Conservation (phyloP, 2,329 filamentous ascomycete species). For the Cladosporium phlei region DNA sequence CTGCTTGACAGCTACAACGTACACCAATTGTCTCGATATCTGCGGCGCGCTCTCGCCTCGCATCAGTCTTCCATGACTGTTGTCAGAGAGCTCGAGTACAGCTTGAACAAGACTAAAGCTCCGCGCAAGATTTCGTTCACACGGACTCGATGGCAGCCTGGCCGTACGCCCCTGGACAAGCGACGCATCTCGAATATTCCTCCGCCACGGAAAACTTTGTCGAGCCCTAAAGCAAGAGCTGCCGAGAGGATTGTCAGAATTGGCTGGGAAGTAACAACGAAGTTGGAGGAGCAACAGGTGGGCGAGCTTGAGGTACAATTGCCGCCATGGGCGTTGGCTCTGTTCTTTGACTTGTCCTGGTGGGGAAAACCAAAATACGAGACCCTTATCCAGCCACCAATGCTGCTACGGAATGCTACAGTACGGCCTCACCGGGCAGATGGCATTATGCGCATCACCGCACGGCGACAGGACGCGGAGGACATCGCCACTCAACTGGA, state of each 20-base stretch:
- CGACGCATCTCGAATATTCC: conserved; percentile 15
- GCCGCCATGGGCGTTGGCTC: conserved; percentile 25
- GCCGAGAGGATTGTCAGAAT: conserved; percentile 26
- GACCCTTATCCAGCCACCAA: conserved; percentile 19
- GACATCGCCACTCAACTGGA: conserved; percentile 24
- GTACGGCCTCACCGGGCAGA: conserved; percentile 21
- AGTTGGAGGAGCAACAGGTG: conserved; percentile 22
- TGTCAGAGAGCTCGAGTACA: conserved; percentile 1
- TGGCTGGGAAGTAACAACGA: conserved; percentile 24
- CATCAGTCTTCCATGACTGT: not conserved
- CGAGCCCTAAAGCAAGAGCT: conserved; percentile 3
- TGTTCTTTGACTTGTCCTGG: conserved; percentile 23
- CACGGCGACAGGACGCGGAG: conserved; percentile 25
- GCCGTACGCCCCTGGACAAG: conserved; percentile 21
- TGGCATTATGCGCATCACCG: conserved; percentile 28
- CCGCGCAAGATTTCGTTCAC: conserved; percentile 1
- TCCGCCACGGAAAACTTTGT: not conserved
- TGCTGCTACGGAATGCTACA: conserved; percentile 20
- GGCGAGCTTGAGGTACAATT: conserved; percentile 26
- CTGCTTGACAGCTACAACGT: conserved; percentile 24
- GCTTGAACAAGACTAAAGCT: not conserved
- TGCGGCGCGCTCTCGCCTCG: not conserved
- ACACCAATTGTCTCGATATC: conserved; percentile 24
- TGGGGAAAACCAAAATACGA: conserved; percentile 17
- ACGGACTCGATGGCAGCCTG: conserved; percentile 22